A percentile compares a stretch with the other conserved stretches of the same genome.
Conservation (phyloP, 495 filamentous ascomycete genomes). For the Xylaria castorea region DNA sequence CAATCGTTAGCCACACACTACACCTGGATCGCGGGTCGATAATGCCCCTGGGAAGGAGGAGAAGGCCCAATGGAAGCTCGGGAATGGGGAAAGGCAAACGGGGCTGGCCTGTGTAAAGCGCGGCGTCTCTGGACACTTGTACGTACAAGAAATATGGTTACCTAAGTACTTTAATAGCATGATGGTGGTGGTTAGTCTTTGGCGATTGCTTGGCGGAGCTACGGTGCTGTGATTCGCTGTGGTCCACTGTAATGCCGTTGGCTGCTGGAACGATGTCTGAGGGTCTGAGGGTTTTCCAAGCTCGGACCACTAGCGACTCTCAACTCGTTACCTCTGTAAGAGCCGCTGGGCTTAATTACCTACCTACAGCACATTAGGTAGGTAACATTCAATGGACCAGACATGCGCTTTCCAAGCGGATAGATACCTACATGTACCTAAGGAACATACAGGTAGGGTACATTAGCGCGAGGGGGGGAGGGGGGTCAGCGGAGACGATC, state of each 20-base stretch:
- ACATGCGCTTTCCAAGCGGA: too few relatives aligned
- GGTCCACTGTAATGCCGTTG: not conserved
- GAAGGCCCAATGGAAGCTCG: conserved; percentile 12
- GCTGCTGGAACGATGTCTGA: not conserved
- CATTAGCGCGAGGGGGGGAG: too few relatives aligned
- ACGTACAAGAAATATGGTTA: not conserved
- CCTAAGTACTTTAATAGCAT: not conserved
- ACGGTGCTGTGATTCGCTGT: conserved; percentile 1
- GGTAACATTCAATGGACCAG: too few relatives aligned
- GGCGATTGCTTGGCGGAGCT: not conserved
- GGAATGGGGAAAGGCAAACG: not conserved
- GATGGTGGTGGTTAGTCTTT: conserved; percentile 5
- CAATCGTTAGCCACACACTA: not conserved
- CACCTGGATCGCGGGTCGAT: not conserved
- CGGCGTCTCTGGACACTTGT: conserved; percentile 3
- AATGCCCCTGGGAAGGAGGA: not conserved
- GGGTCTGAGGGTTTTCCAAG: not conserved
- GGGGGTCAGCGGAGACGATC: too few relatives aligned
- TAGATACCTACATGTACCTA: too few relatives aligned
- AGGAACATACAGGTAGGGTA: too few relatives aligned
- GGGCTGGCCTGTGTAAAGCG: not conserved
- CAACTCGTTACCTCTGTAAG: not conserved
- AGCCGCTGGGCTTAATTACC: not conserved
- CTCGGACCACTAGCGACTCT: not conserved
- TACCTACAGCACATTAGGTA: too few relatives aligned